These are phyloP conservation scores for Akanthomyces dipterigenus DNA, from an alignment of 2,329 filamentous ascomycete species.

Conservation along the genomic window DNA sequence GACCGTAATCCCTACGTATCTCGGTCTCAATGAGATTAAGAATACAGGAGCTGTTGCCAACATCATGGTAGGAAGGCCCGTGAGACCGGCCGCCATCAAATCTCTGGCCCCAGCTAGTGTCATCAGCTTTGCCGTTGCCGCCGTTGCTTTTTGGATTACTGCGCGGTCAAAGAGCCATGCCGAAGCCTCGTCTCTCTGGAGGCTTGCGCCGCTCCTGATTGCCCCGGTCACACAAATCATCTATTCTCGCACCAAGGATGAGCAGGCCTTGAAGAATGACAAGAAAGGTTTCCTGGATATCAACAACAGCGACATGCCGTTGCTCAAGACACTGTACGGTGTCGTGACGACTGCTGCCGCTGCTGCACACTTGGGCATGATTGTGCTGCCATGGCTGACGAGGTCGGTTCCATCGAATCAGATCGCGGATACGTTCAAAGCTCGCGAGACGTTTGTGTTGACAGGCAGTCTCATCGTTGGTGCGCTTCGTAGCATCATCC, in stretches of 20 bases:
- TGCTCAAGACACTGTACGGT: neutral
- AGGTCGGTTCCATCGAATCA: neutral
- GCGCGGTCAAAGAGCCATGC: neutral
- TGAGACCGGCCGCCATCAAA: neutral
- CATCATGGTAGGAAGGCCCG: neutral
- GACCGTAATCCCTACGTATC: neutral
- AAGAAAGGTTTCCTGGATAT: neutral
- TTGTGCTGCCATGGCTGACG: neutral
- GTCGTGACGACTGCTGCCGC: neutral
- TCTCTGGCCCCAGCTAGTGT: neutral
- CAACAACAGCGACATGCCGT: neutral
- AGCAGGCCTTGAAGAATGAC: neutral
- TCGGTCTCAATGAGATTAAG: neutral
- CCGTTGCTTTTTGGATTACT: neutral
- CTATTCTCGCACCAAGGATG: neutral
- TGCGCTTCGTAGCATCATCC: neutral
- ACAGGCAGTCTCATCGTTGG: neutral
- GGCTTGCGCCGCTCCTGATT: neutral
- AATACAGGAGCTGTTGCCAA: neutral
- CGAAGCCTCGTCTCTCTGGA: neutral
- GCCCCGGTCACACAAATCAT: neutral
- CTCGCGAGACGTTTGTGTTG: neutral
- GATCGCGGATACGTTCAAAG: neutral
- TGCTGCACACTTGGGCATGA: neutral
- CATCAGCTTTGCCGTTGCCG: neutral